Evolutionary conservation across 345 rosid species (phyloP).

Genomic region (rapeseed (Brassica napus)): Da-Ae NC_063438.1:22834001-22834500

Average conservation of each 20-base stretch:
- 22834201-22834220: conserved; percentile 88
- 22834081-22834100: background rate
- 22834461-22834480: conserved; percentile 88
- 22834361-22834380: conserved; percentile 5
- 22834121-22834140: conserved; percentile 45
- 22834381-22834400: conserved; percentile 92
- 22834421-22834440: conserved; percentile 96
- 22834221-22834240: conserved; percentile 82
- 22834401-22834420: conserved; percentile 97
- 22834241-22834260: conserved; percentile 50
- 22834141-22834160: conserved; percentile 81
- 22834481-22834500: conserved; percentile 52
- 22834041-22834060: conserved; percentile 17
- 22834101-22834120: conserved; percentile 37
- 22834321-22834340: conserved; percentile 3
- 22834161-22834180: conserved; percentile 91
- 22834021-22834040: conserved; percentile 14
- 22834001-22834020: conserved; percentile 25
- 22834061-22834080: background rate
- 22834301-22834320: background rate
- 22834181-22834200: conserved; percentile 77
- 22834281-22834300: conserved; percentile 72
- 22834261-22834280: conserved; percentile 60
- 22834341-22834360: conserved; percentile 6
- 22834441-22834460: conserved; percentile 87